Conservation (phyloP, 768 basidiomycete species). For the Leccinum barrowsii region DNA sequence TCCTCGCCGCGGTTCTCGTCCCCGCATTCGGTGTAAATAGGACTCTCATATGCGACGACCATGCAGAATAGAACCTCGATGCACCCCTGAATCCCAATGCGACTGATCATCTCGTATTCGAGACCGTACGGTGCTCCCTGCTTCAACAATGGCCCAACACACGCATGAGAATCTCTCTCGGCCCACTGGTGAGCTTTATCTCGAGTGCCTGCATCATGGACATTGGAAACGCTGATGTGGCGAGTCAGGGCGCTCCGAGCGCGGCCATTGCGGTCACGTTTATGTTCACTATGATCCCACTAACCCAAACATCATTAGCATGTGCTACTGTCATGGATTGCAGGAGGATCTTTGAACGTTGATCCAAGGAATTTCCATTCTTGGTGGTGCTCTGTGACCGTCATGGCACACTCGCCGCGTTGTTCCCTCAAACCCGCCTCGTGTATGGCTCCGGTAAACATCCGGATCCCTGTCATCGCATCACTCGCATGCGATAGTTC, state of each 20-base stretch:
- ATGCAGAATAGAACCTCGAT: background rate
- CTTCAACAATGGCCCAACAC: slow-evolving; percentile 29
- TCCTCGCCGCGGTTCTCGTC: background rate
- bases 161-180: too few species aligned
- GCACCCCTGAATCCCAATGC: slow-evolving; percentile 20
- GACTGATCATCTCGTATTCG: slow-evolving; percentile 25
- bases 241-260: background rate
- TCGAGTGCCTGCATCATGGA: background rate
- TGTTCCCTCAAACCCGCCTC: too few species aligned
- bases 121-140: slow-evolving; percentile 23
- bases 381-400: too few species aligned
- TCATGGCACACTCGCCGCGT: too few species aligned
- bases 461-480: too few species aligned
- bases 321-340: background rate
- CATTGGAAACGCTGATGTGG: background rate
- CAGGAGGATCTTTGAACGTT: too few species aligned
- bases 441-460: too few species aligned
- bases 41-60: background rate
- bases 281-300: background rate
- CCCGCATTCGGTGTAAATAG: background rate
- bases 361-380: too few species aligned
- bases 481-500: too few species aligned
- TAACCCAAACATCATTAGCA: background rate
- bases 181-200: background rate
- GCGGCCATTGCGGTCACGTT: background rate